Base-by-base conservation (phyloP, 129 eudicot genomes). In the Cynara cardunculus region DNA sequence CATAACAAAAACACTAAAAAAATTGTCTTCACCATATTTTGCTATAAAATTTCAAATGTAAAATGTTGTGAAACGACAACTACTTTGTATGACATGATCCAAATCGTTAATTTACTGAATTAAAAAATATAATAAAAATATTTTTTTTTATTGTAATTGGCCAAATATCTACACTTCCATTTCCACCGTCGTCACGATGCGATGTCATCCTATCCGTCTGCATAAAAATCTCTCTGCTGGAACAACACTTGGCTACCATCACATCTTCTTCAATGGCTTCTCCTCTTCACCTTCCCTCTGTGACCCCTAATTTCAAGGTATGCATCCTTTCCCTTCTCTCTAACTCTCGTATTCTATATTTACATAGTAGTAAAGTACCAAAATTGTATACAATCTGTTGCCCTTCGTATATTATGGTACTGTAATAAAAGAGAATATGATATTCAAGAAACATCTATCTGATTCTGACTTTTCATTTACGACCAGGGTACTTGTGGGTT, bases 201-300 rank as follows among this genome's bases (percentile, higher is more conserved):
- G 19, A 72, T 37, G 56, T 73, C 78, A 14, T 53, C 37, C 70
- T 59, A 75, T 75, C 79, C 79, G 70, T 49, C 75, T 71, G 69
- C 37, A 56, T 30, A 27, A 13, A 27, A 61, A 75, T 7, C 39
- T 69, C 22, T 73, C 32, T 46, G 35, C 37, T 73, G 35, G 37
- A 26, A 27, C 41, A 68, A 65, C 27, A 35, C 46, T 53, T 18
- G 19, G 62, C 62, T 18, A 78, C 44, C 73, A 78, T 39, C 82
- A 27, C 82, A 79, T 79, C 81, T 68, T 46, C 75, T 37, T 16
- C 69, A 71, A 79, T 73, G 84, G 79, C 84, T 81, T 81, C 84
- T n/a, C 84, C 44, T 81, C 84, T 74, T 24, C 79, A 22, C 24
- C 79, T 81, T 81, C 73, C 72, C 34, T 62, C 61, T 21, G 59